A percentile compares a stretch with the other conserved stretches of the same genome.
Conservation (phyloP, 176 grass and related monocot genomes). For the Eragrostis curvula region DNA sequence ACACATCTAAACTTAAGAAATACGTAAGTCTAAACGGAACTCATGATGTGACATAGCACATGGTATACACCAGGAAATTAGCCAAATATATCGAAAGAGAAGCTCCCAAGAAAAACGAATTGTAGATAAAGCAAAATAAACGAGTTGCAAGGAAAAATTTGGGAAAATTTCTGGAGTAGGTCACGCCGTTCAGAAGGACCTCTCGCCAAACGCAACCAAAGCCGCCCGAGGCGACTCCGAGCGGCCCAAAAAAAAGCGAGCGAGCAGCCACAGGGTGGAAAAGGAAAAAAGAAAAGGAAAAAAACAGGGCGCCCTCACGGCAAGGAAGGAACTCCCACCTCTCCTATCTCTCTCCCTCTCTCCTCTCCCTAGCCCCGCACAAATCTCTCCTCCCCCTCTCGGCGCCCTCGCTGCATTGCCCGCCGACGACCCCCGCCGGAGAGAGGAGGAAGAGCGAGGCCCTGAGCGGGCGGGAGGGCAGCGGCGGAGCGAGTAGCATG, state of each 20-base stretch:
- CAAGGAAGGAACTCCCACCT: slow-evolving; percentile 51
- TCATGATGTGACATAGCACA: too few relatives aligned
- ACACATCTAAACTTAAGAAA: too few relatives aligned
- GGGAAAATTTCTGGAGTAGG: too few relatives aligned
- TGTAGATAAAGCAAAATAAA: too few relatives aligned
- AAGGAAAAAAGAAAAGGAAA: too few relatives aligned
- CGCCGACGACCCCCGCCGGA: slow-evolving; percentile 26
- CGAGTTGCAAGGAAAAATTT: too few relatives aligned
- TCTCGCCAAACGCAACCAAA: neutral
- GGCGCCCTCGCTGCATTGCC: slow-evolving; percentile 51
- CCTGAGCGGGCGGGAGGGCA: slow-evolving; percentile 6
- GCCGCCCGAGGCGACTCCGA: neutral
- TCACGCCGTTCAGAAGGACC: neutral
- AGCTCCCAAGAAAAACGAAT: too few relatives aligned
- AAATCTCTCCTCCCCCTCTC: slow-evolving; percentile 45
- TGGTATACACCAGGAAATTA: too few relatives aligned
- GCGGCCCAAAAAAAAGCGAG: neutral
- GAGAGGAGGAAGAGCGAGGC: slow-evolving; percentile 39
- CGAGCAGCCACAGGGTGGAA: neutral
- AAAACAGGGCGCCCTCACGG: slow-evolving; percentile 26
- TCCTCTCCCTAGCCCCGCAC: slow-evolving; percentile 35
- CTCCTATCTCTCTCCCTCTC: slow-evolving; percentile 12
- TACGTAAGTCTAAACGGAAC: too few relatives aligned
- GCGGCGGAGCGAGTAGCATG: slow-evolving; percentile 54
- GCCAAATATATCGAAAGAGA: too few relatives aligned